Base-by-base conservation (phyloP, 176 grass and related monocot genomes). In the Zea luxurians region DNA sequence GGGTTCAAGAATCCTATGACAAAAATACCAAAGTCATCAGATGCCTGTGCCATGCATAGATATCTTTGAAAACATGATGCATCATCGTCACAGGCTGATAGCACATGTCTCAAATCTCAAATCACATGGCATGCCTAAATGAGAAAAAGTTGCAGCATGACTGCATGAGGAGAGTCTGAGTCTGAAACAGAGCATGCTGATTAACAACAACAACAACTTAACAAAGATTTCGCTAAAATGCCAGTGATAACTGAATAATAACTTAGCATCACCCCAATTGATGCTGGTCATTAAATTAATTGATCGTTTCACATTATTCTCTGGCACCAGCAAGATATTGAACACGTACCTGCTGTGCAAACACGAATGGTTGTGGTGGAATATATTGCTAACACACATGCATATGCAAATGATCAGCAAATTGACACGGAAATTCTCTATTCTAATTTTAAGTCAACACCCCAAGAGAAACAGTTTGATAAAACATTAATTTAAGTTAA, bases 271-370 rank as follows among this genome's bases (percentile, higher is more conserved):
- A 38, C 42, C 36, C 76, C 3, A 34, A 27, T 27, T 27, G 36
- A 75, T 16, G 5, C 9, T 44, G 4, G 42, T 3, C 3, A 46
- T 66, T 43, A 2, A 42, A 42, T 40, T 4, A 40, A 16, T 8
- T 35, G 2, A 82, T 7, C 21, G 64, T 82, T 12, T 52, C n/a
- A 73, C 11, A 73, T 78, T 69, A 37, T 57, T 86, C 50, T 46
- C 27, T 36, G 17, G 8, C 53, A 82, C 17, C n/a, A 60, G 66
- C 59, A 83, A 47, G 9, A 47, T 34, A 71, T 35, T 48, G 45
- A 55, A 45, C 53, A 72, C 4, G 38, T 37, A 65, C 0, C 36
- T 37, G 36, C 49, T 42, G 36, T 21, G 45, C 35, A 70, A 70
- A 70, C 10, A 44, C 0, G 4, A 61, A 70, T 18, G 8, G 16